These are phyloP conservation scores for Fonsecaea nubica DNA, from an alignment of 2,329 filamentous ascomycete species.

Conservation along the genomic window DNA sequence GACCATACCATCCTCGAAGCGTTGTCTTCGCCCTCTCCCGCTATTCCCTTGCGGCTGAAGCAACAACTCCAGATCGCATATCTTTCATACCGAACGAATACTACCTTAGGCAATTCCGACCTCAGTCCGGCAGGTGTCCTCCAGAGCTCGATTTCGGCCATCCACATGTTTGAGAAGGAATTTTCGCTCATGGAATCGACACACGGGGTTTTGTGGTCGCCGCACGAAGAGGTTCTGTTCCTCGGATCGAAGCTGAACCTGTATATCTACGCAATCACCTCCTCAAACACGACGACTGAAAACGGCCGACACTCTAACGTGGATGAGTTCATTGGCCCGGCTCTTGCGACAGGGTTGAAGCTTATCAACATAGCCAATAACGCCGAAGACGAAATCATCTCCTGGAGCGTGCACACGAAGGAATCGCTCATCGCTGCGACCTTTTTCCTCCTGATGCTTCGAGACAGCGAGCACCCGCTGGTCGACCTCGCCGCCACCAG, in stretches of 20 bases:
- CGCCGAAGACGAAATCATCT: conserved; percentile 18
- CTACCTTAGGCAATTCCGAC: conserved; percentile 18
- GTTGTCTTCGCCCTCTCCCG: conserved; percentile 10
- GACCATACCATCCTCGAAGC: conserved; percentile 24
- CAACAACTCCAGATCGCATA: conserved; percentile 21
- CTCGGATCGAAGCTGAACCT: conserved; percentile 19
- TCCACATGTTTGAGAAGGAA: conserved; percentile 23
- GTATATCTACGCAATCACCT: conserved; percentile 19
- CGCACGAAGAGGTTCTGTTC: conserved; percentile 16
- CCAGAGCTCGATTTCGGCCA: conserved; percentile 20
- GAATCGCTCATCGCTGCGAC: conserved; percentile 22
- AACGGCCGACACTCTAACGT: conserved; percentile 21
- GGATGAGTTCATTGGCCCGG: conserved; percentile 18
- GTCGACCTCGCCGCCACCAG: conserved; percentile 18
- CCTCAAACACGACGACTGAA: conserved; percentile 8
- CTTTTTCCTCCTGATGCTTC: conserved; percentile 20
- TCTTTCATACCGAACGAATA: conserved; percentile 18
- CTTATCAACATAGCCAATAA: conserved; percentile 17
- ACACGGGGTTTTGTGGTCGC: conserved; percentile 15
- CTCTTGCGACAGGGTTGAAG: conserved; percentile 16
- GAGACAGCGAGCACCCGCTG: conserved; percentile 20
- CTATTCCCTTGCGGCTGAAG: conserved; percentile 14
- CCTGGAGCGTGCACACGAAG: conserved; percentile 20
- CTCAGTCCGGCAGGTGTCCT: conserved; percentile 20
- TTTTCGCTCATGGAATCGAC: conserved; percentile 21